Evolutionary conservation across 2,329 filamentous ascomycete genomes (phyloP).

Genomic region (Talaromyces sp.): DNA sequence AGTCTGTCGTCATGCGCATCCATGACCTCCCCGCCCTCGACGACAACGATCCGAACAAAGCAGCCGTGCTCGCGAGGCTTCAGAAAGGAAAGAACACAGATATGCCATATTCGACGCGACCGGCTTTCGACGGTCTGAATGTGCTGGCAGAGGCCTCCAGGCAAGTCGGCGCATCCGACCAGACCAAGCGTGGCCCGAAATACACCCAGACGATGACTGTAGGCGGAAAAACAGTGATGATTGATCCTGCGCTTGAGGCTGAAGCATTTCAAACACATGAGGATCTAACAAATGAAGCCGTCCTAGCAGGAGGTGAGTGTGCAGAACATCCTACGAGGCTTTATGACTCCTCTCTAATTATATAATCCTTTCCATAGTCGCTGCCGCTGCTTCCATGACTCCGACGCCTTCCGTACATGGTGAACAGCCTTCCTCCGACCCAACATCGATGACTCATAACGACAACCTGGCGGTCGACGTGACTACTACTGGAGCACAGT

Average conservation of each 20-base stretch:
- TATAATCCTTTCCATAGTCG: constrained; percentile 1
- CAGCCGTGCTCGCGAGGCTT: constrained; percentile 27
- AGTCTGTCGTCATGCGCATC: constrained; percentile 67
- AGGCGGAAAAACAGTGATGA: constrained; percentile 37
- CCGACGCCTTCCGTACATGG: constrained; percentile 24
- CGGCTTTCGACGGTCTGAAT: constrained; percentile 74
- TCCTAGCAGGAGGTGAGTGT: constrained; percentile 12
- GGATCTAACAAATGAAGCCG: constrained; percentile 23
- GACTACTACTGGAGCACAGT: constrained; percentile 26
- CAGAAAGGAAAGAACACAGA: constrained; percentile 31
- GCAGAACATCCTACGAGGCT: neutral
- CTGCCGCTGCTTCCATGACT: constrained; percentile 25
- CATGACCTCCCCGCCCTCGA: constrained; percentile 61
- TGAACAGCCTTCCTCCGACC: constrained; percentile 29
- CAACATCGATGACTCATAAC: constrained; percentile 23
- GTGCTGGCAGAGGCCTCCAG: constrained; percentile 84
- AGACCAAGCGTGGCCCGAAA: constrained; percentile 38
- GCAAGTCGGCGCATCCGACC: constrained; percentile 57
- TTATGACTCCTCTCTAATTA: neutral
- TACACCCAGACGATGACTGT: constrained; percentile 37
- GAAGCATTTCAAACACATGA: constrained; percentile 33
- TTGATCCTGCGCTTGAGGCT: constrained; percentile 39
- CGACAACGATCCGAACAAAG: constrained; percentile 33
- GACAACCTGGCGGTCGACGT: constrained; percentile 29
- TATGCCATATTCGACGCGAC: constrained; percentile 44